These are phyloP conservation scores for Cylindricascospora bacillispora DNA, from an alignment of 1,139 yeast species.

Conservation along the genomic window DNA sequence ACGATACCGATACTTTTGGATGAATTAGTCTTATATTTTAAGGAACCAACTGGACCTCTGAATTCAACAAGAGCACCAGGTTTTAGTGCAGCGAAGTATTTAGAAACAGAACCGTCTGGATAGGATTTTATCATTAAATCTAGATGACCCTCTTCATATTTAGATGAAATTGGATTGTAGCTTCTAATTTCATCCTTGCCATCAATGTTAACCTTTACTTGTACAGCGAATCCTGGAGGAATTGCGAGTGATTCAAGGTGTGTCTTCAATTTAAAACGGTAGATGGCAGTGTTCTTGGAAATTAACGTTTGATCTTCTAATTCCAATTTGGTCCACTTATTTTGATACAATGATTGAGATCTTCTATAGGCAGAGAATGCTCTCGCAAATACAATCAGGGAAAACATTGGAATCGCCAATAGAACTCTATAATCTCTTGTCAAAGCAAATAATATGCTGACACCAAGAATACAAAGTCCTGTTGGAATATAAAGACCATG, in stretches of 20 bases:
- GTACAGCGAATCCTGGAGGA: constrained; percentile 66
- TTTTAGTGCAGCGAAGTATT: constrained; percentile 45
- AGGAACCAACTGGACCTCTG: constrained; percentile 68
- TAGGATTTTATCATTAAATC: constrained; percentile 67
- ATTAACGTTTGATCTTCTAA: constrained; percentile 59
- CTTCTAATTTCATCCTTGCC: constrained; percentile 53
- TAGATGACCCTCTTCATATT: constrained; percentile 56
- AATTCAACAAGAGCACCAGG: constrained; percentile 58
- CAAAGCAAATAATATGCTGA: constrained; percentile 37
- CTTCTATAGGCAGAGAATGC: constrained; percentile 34
- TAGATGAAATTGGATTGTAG: constrained; percentile 64
- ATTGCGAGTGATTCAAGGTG: constrained; percentile 49
- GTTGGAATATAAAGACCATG: constrained; percentile 66
- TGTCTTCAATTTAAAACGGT: constrained; percentile 51
- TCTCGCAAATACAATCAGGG: constrained; percentile 33
- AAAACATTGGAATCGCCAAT: constrained; percentile 26
- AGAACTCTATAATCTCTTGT: constrained; percentile 33
- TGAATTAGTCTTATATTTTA: constrained; percentile 46
- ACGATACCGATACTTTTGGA: constrained; percentile 51
- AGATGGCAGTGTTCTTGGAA: constrained; percentile 57
- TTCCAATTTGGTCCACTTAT: constrained; percentile 53
- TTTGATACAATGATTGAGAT: constrained; percentile 35
- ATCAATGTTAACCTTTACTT: constrained; percentile 38
- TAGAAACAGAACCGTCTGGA: constrained; percentile 54
- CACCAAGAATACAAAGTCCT: constrained; percentile 48